Base-by-base conservation (phyloP, 1,284 basidiomycete species). In the Leccinum pachyderme region DNA sequence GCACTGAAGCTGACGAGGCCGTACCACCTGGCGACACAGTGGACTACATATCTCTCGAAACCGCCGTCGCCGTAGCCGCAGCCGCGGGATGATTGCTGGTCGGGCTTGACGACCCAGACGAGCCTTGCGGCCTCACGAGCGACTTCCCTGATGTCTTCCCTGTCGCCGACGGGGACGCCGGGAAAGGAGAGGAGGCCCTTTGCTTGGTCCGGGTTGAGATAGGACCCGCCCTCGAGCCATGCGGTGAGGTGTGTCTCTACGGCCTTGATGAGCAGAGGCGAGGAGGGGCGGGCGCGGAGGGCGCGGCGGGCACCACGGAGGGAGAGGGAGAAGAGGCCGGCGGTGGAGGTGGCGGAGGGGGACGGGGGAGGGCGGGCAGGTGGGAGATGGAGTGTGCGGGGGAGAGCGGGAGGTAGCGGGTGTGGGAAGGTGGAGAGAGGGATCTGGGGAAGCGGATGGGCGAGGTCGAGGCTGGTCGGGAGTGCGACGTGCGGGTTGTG, bases 11-110 rank as follows among this genome's bases (percentile, higher is more conserved):
- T 88, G 60, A 91, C 84, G 52, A 91, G 71, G 54, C 83, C 83
- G 66, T 91, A 82, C 70, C 87, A 91, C 37, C 89, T 77, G 46
- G 89, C 88, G 58, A 87, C 86, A 61, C 89, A 91, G 61, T 92
- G 89, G 7, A 91, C 82, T 47, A 91, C 80, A 63, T 89, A 91
- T 35, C 89, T 76, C 31, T 84, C 82, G 73, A 90, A 91, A 0
- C 81, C 75, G 64, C 89, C 86, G 53, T 86, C 79, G 46, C 50
- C 37, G 27, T 53, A 37, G 35, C 35, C 35, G n/a, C 15, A 35
- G 2, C n/a, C n/a, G n/a, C n/a, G n/a, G n/a, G n/a, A n/a, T n/a
- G 76, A 9, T 7, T 11, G 35, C 22, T 8, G 47, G 27, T 9
- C 64, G 3, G 47, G 13, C 31, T 54, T 58, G 54, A 86, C 82